Conservation (phyloP, 306 rosid genomes). For the Luffa aegyptiaca region DNA sequence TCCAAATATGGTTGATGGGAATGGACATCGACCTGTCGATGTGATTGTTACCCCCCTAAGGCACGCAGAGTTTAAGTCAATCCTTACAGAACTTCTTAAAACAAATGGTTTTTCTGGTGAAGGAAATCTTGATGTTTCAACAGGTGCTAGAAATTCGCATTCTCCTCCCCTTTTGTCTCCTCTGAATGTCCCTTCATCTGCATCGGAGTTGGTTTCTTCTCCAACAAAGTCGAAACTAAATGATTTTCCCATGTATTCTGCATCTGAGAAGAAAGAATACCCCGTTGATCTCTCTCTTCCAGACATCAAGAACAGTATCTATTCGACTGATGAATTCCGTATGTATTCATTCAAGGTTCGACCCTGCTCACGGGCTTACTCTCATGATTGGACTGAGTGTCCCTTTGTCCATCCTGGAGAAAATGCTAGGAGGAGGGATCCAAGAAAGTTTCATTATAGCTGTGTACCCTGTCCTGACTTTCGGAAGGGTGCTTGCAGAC, state of each 20-base stretch:
- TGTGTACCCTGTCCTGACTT: slow-evolving; percentile 95
- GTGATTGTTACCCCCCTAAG: slow-evolving; percentile 55
- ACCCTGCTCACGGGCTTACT: slow-evolving; percentile 89
- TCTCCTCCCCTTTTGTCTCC: slow-evolving; percentile 66
- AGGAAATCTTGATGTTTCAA: slow-evolving; percentile 35
- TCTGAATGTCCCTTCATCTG: slow-evolving; percentile 47
- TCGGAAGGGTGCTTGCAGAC: slow-evolving; percentile 87
- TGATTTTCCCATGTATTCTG: slow-evolving; percentile 33
- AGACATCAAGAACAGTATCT: slow-evolving; percentile 86
- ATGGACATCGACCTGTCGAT: slow-evolving; percentile 58
- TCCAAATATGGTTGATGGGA: slow-evolving; percentile 57
- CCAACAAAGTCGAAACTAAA: slow-evolving; percentile 41
- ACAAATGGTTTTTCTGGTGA: slow-evolving; percentile 38
- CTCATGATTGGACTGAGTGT: slow-evolving; percentile 97
- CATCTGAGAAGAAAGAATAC: slow-evolving; percentile 81
- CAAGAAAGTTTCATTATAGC: slow-evolving; percentile 87
- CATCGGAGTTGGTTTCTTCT: slow-evolving; percentile 35
- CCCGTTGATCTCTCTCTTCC: slow-evolving; percentile 91
- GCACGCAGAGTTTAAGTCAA: slow-evolving; percentile 33
- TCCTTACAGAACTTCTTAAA: slow-evolving; percentile 61
- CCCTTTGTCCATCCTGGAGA: slow-evolving; percentile 98
- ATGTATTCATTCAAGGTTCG: slow-evolving; percentile 97
- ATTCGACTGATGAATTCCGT: slow-evolving; percentile 85
- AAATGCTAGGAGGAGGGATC: slow-evolving; percentile 96
- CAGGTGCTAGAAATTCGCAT: slow-evolving; percentile 24